A percentile compares a stretch with the other conserved stretches of the same genome.
Evolutionary conservation across 768 basidiomycete genomes (phyloP).

Genomic region (Pleurotus cornucopiae): DNA sequence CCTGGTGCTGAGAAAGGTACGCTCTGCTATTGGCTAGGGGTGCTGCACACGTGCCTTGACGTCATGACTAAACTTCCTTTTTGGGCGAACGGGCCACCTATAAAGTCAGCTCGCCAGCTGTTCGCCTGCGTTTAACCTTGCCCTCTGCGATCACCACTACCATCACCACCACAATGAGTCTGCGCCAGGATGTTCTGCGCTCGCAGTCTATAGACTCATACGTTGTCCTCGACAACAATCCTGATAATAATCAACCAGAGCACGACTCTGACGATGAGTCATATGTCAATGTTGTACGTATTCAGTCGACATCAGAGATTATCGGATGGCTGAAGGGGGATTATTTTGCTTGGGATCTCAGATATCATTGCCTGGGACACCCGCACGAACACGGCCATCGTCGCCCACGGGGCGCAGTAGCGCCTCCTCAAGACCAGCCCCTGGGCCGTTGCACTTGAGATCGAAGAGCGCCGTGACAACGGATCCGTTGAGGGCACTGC

Average conservation of each 20-base stretch:
- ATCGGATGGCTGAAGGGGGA: background rate
- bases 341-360: constrained; percentile 21
- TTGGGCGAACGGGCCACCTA: background rate
- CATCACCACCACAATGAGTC: constrained; percentile 42
- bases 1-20: no score
- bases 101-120: background rate
- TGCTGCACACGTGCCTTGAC: background rate
- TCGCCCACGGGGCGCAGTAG: constrained; percentile 22
- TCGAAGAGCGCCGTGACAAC: constrained; percentile 23
- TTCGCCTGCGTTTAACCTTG: background rate
- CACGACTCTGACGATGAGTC: constrained; percentile 64
- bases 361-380: constrained; percentile 69
- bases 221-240: constrained; percentile 25
- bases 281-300: constrained; percentile 66
- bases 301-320: background rate
- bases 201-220: constrained; percentile 40
- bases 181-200: constrained; percentile 67
- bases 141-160: constrained; percentile 4
- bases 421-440: constrained; percentile 43
- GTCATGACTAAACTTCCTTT: background rate
- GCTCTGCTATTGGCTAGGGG: no score
- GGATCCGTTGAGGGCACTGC: constrained; percentile 69
- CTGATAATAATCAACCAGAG: constrained; percentile 28
- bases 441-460: constrained; percentile 40
- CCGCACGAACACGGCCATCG: constrained; percentile 57